phyloP scores from a whole-genome alignment of 164 flowering plant species.

The Piper betle region DNA sequence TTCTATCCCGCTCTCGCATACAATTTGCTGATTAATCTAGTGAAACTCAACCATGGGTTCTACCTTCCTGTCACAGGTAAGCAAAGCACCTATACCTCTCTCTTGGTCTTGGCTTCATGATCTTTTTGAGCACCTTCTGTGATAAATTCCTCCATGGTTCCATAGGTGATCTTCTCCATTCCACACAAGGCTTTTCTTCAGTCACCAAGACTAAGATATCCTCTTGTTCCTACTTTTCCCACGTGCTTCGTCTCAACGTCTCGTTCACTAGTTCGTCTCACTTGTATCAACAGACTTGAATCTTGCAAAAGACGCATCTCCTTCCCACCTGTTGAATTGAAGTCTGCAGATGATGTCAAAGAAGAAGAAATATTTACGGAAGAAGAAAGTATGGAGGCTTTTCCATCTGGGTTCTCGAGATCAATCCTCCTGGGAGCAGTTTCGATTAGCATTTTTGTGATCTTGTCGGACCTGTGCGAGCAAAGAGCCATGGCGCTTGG shows the following conservation, averaged over 20 bases:
- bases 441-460: constrained; percentile 37
- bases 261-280: background rate
- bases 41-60: background rate
- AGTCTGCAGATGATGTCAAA: background rate
- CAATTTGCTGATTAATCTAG: too few species aligned
- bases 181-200: background rate
- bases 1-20: too few species aligned
- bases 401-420: constrained; percentile 20
- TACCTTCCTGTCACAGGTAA: too few species aligned
- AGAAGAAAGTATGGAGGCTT: constrained; percentile 1
- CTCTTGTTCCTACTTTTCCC: background rate
- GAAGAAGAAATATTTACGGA: background rate
- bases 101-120: background rate
- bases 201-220: background rate
- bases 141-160: background rate
- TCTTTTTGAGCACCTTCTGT: background rate
- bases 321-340: background rate
- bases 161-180: background rate
- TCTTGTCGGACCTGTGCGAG: constrained; percentile 34
- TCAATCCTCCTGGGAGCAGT: constrained; percentile 34
- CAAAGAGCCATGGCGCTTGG: constrained; percentile 65
- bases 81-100: background rate
- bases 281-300: too few species aligned
- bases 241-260: background rate
- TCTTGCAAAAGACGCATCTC: background rate